Evolutionary conservation across 805 yeast genomes (phyloP), one percentile per base, ranked within the genome.

Genomic region (Teunomyces barrocoloradensis): DNA sequence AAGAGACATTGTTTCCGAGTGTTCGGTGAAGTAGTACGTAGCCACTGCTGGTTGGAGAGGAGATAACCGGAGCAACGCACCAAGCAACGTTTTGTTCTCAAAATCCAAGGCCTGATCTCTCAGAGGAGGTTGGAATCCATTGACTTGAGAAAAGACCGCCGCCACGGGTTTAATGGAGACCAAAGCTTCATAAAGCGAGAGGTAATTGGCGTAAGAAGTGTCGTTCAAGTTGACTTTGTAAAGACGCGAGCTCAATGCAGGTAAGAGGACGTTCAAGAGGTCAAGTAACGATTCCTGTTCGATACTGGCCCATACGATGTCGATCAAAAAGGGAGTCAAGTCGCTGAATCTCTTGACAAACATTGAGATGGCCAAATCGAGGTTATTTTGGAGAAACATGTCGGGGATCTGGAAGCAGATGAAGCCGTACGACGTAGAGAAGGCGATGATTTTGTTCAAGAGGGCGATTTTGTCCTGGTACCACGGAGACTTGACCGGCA

Each of bases 61-160:
- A 0, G 96, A 87, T 18, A 89, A 66, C 48, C 84, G 73, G 46
- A 89, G 76, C 27, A 89, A 72, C 6, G 96, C 86, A 2, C 97
- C 98, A 46, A 92, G 67, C 13, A 88, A 64, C 0, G 96, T 80
- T 20, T 73, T 71, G 12, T 69, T 68, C 58, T 87, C 95, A 57
- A 78, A 78, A 40, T 77, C 74, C 13, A 76, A 65, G 1, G 85
- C 80, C 9, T 77, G 66, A 4, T 55, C 45, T 11, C 63, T 53
- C 43, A 72, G 65, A 6, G 74, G 73, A 1, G 75, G 69, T 6
- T 79, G 73, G 59, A 85, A 84, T 1, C 75, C 75, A 42, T 81
- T 79, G 35, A 83, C 68, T 53, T 79, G 69, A 1, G 89, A 74
- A 51, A 89, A 76, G 1, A 74, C 60, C 0, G 80, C 68, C 1